Conservation (phyloP, 2,329 filamentous ascomycete species). For the Xylariaceae sp. region DNA sequence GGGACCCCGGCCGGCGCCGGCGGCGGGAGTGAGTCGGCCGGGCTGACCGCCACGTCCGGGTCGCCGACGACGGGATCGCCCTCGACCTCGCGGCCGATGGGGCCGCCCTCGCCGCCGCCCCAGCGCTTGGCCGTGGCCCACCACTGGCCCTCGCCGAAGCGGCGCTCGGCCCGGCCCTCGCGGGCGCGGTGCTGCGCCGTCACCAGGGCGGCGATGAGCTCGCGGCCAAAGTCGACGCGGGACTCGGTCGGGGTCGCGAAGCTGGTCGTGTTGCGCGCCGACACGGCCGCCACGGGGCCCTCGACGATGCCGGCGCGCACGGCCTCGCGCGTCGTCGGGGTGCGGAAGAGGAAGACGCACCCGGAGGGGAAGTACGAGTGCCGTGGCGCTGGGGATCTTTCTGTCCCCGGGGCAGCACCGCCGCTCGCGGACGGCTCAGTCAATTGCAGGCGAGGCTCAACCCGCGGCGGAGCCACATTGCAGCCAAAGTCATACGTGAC, state of each 20-base stretch:
- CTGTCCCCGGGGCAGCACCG: background rate
- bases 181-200: slow-evolving; percentile 58
- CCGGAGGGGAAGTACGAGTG: slow-evolving; percentile 50
- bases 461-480: slow-evolving; percentile 47
- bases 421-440: slow-evolving; percentile 19
- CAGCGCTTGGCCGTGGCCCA: slow-evolving; percentile 54
- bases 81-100: slow-evolving; percentile 55
- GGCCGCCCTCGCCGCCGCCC: slow-evolving; percentile 55
- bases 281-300: slow-evolving; percentile 55
- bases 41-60: slow-evolving; percentile 27
- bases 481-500: slow-evolving; percentile 61
- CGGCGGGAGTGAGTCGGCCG: background rate
- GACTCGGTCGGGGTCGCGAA: slow-evolving; percentile 49
- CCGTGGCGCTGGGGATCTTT: slow-evolving; percentile 23
- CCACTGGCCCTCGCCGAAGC: slow-evolving; percentile 53
- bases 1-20: background rate
- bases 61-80: slow-evolving; percentile 36
- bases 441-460: slow-evolving; percentile 53
- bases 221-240: slow-evolving; percentile 52
- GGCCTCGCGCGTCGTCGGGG: slow-evolving; percentile 50
- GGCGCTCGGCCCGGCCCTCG: slow-evolving; percentile 46
- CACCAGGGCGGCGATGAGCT: slow-evolving; percentile 52
- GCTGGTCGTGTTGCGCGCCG: slow-evolving; percentile 45
- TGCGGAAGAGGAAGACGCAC: slow-evolving; percentile 54
- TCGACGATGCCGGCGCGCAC: slow-evolving; percentile 53